Conservation (phyloP, 2,329 filamentous ascomycete species). For the Amphichorda felina region DNA sequence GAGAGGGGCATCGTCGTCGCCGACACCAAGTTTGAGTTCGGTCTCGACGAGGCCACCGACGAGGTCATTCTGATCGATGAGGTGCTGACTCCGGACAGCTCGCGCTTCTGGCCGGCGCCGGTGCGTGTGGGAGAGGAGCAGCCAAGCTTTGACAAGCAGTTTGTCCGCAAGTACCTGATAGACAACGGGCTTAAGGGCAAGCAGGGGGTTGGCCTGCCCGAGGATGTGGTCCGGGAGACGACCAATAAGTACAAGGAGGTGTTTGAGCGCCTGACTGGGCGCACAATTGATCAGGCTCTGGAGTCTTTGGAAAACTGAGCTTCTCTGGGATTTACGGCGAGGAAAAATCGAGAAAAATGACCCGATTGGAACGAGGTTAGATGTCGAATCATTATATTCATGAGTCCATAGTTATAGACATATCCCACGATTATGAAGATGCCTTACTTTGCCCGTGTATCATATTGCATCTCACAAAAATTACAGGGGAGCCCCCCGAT, state of each 20-base stretch:
- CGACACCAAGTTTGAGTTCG: slow-evolving; percentile 39
- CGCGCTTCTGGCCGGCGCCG: slow-evolving; percentile 74
- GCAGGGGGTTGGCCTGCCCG: slow-evolving; percentile 41
- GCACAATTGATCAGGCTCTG: slow-evolving; percentile 3
- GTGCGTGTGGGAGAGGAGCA: slow-evolving; percentile 60
- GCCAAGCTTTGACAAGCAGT: slow-evolving; percentile 83
- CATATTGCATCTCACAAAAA: too few relatives aligned
- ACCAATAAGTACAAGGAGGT: slow-evolving; percentile 65
- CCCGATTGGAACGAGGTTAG: too few relatives aligned
- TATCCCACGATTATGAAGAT: too few relatives aligned
- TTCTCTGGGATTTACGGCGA: too few relatives aligned
- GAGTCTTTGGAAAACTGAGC: neutral
- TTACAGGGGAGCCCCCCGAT: too few relatives aligned
- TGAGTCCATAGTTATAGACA: too few relatives aligned
- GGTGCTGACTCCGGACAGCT: slow-evolving; percentile 74
- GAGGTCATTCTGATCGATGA: slow-evolving; percentile 51
- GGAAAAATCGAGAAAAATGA: too few relatives aligned
- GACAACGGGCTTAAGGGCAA: slow-evolving; percentile 43
- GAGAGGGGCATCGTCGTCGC: slow-evolving; percentile 23
- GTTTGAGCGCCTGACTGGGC: slow-evolving; percentile 19
- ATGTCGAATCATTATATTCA: too few relatives aligned
- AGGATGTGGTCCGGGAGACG: slow-evolving; percentile 60
- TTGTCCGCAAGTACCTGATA: slow-evolving; percentile 71
- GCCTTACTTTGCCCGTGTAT: too few relatives aligned
- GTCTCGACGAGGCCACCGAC: slow-evolving; percentile 35